Base-by-base conservation (phyloP, 73 alveolate species). In the Paraurostyla sp. region DNA sequence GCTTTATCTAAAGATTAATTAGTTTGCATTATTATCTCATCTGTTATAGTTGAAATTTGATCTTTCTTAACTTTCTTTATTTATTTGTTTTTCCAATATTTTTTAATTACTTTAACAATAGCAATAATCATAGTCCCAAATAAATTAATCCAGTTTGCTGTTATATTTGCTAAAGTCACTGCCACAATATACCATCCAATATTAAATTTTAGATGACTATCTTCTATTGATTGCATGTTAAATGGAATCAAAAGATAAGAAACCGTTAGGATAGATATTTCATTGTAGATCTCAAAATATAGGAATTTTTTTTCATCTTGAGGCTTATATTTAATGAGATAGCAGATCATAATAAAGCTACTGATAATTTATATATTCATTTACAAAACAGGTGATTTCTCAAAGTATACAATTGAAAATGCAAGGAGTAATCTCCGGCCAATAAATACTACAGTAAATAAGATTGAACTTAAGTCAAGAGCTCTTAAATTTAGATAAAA, bases 401-500 rank as follows among this genome's bases (percentile, higher is more conserved):
- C 7, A 30, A 43, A 50, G 42, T 43, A 50, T 1, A 40, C 59
- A 23, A 73, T 73, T n/a, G 71, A 30, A 11, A 9, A 27, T 23
- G 87, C 87, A 22, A 7, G 22, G 33, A 73, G 2, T 16, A 73
- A 3, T 45, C 87, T 45, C 30, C 87, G 32, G 3, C 41, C 13
- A 18, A 73, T 4, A 73, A 48, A 73, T 1, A 23, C 51, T 7
- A 42, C 46, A 18, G 87, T 73, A 48, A 23, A 50, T 6, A 43
- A 27, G 6, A 73, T 20, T n/a, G 87, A 68, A 15, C 20, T 33
- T 13, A 1, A 6, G 7, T 73, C 33, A 33, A 22, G 52, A 11
- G 87, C 6, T n/a, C 29, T 73, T 50, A 73, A 29, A 50, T 73
- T 73, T 38, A 45, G 16, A 36, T 73, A 73, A 1, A 73, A 29